Evolutionary conservation across 495 filamentous ascomycete species (phyloP), one percentile per base, ranked within the genome.

Genomic region (Tuber melanosporum): DNA sequence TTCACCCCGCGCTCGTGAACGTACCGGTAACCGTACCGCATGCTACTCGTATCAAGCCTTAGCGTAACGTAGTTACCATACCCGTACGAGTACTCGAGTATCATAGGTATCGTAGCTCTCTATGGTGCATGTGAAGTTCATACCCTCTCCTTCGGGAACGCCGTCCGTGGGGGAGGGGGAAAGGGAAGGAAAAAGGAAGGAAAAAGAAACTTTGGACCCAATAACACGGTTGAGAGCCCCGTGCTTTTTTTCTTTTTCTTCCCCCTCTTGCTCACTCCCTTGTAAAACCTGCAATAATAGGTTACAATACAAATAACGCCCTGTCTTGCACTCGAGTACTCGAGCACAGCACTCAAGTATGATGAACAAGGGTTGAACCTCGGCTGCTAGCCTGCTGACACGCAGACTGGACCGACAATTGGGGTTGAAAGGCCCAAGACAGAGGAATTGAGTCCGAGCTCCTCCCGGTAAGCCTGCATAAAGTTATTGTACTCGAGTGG

Each of bases 131-230:
- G n/a, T 66, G 26, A 3, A 32, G 57, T 66, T 66, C n/a, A 32
- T 66, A 66, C 57, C 57, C 32, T 66, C 57, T 57, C 20, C 52
- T 66, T 32, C 57, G 8, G 57, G 57, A 66, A 66, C 57, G 57
- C 57, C 14, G n/a, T 66, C 57, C 57, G 32, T 0, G 57, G 14
- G 5, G n/a, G 12, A 32, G 57, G 10, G 14, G 10, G 14, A 66
- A 62, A n/a, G 6, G 3, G 15, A 62, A 8, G 14, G 26, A 62
- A 32, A 12, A n/a, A 62, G 17, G 3, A 12, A 12, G 26, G 10
- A 57, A 66, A 32, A 66, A 32, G 14, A 66, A 66, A 66, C 57
- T n/a, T 66, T 66, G 57, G 57, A 66, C 57, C 57, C 57, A 66
- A 66, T 66, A 66, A 66, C 57, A 32, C 57, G 57, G 57, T 66